phyloP scores from a whole-genome alignment of 768 basidiomycete species.

The Russula vinacea region DNA sequence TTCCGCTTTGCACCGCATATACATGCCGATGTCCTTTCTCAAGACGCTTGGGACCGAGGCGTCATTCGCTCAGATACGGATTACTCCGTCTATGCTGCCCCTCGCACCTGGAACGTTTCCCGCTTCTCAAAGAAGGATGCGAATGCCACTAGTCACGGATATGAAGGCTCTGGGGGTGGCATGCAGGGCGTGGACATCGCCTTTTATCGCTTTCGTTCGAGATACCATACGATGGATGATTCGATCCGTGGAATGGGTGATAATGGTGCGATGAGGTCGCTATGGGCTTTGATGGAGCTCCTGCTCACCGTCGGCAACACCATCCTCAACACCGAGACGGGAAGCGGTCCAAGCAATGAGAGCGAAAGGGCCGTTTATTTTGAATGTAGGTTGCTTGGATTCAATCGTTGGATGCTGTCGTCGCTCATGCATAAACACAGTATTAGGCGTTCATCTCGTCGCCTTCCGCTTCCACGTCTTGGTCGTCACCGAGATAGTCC shows the following conservation, averaged over 20 bases:
- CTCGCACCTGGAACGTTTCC: neutral
- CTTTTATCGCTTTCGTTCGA: slow-evolving; percentile 70
- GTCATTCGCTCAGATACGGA: slow-evolving; percentile 70
- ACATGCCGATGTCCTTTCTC: slow-evolving; percentile 65
- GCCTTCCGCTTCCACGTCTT: slow-evolving; percentile 52
- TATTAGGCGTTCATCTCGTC: slow-evolving; percentile 55
- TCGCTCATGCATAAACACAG: slow-evolving; percentile 38
- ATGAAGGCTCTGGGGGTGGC: slow-evolving; percentile 34
- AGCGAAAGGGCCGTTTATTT: slow-evolving; percentile 56
- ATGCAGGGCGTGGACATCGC: slow-evolving; percentile 76
- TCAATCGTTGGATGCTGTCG: neutral
- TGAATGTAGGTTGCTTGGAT: slow-evolving; percentile 51
- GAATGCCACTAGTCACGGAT: neutral
- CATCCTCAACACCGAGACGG: slow-evolving; percentile 45
- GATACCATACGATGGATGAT: slow-evolving; percentile 76
- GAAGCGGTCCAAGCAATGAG: slow-evolving; percentile 29
- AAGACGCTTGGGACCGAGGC: slow-evolving; percentile 66
- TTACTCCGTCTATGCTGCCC: slow-evolving; percentile 58
- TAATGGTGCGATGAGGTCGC: slow-evolving; percentile 49
- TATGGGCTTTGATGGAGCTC: slow-evolving; percentile 81
- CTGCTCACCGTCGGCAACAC: slow-evolving; percentile 52
- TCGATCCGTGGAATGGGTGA: slow-evolving; percentile 53
- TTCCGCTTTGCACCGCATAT: slow-evolving; percentile 60
- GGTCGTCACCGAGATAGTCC: slow-evolving; percentile 54
- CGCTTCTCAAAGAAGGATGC: neutral